Conservation (phyloP, 2,329 filamentous ascomycete genomes). For the Penicillium sp. region DNA sequence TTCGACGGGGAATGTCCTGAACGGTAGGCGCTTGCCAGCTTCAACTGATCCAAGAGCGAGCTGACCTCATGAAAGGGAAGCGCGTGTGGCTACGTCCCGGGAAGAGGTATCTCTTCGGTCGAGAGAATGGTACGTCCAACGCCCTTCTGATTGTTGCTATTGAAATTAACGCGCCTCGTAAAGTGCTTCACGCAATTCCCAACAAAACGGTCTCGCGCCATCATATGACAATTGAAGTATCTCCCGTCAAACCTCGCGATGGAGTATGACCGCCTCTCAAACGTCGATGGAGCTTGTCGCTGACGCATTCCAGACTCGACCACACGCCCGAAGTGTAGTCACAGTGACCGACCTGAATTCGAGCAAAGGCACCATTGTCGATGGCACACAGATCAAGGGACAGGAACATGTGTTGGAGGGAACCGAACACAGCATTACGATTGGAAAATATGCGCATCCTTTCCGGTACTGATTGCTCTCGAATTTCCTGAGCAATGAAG, state of each 20-base stretch:
- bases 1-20: conserved; percentile 45
- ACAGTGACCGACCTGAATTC: conserved; percentile 74
- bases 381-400: conserved; percentile 65
- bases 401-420: conserved; percentile 50
- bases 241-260: conserved; percentile 57
- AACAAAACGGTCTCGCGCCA: conserved; percentile 82
- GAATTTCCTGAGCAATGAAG: background rate
- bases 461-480: conserved; percentile 34
- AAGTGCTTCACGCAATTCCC: conserved; percentile 65
- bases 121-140: conserved; percentile 54
- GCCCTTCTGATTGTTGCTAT: no score
- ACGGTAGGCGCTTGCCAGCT: no score
- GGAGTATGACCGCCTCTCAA: conserved; percentile 49
- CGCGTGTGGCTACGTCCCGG: conserved; percentile 81
- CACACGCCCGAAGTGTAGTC: conserved; percentile 61
- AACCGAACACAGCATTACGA: conserved; percentile 58
- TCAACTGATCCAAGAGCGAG: no score
- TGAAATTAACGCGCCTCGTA: background rate
- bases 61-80: conserved; percentile 48
- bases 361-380: conserved; percentile 74
- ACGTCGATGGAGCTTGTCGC: background rate
- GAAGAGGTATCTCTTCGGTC: conserved; percentile 77
- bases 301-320: conserved; percentile 47
- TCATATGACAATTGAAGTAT: conserved; percentile 73
- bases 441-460: conserved; percentile 63